Percentiles rank a stretch among this genome's conserved stretches.
Evolutionary conservation across 139 green algal genomes (phyloP).

Genomic region (Chlamydomonas asymmetrica): DNA sequence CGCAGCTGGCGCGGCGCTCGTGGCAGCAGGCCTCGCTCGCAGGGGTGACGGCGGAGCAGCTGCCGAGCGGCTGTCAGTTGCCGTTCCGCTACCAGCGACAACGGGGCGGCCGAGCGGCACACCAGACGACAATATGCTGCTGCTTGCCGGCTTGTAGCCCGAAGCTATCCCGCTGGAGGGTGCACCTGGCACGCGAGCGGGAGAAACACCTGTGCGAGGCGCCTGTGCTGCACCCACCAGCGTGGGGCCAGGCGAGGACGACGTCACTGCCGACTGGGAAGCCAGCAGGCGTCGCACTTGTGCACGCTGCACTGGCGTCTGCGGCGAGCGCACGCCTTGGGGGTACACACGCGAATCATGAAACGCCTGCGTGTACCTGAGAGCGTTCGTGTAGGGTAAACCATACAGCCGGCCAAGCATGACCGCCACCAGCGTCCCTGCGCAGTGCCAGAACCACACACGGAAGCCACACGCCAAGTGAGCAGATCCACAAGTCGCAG

Average conservation of each 20-base stretch:
- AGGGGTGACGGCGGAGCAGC: conserved; percentile 2
- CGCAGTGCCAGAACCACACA: conserved; percentile 12
- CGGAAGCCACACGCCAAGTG: neutral
- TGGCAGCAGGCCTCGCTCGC: no score
- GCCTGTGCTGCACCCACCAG: neutral
- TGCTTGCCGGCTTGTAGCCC: neutral
- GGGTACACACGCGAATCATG: conserved; percentile 77
- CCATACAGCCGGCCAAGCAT: conserved; percentile 77
- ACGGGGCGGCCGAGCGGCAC: no score
- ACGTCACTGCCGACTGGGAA: conserved; percentile 20
- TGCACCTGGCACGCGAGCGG: neutral
- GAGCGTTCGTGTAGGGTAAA: conserved; percentile 59
- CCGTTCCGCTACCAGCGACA: neutral
- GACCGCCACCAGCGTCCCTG: conserved; percentile 65
- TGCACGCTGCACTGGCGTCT: conserved; percentile 72
- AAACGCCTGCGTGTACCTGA: conserved; percentile 76
- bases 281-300: conserved; percentile 58
- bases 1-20: no score
- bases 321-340: conserved; percentile 74
- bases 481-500: no score
- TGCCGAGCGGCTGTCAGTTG: neutral
- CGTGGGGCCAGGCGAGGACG: neutral
- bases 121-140: conserved; percentile 1
- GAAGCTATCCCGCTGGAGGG: neutral
- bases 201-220: neutral